Percentiles rank a stretch among this genome's conserved stretches.
Evolutionary conservation across 2,329 filamentous ascomycete genomes (phyloP).

Genomic region (Raffaelea arxii): DNA sequence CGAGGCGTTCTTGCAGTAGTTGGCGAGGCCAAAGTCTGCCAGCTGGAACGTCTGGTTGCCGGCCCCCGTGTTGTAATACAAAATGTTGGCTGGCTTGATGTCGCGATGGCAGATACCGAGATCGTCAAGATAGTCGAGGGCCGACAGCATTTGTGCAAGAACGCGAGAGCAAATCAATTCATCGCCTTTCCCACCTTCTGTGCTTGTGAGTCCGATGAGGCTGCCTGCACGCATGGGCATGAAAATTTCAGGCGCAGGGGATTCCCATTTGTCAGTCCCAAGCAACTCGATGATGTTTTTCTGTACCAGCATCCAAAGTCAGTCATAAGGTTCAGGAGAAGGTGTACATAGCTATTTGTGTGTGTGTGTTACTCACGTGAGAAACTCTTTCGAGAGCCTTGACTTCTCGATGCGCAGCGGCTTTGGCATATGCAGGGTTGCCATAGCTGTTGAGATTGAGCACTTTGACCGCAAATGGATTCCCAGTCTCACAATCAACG

Average conservation of each 20-base stretch:
- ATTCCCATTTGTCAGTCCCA: no score
- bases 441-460: no score
- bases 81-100: background rate
- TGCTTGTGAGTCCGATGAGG: background rate
- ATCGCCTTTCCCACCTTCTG: background rate
- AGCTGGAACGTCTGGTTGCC: background rate
- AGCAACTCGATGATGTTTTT: background rate
- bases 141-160: background rate
- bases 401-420: no score
- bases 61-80: background rate
- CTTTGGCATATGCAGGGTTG: no score
- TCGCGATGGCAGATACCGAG: background rate
- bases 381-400: no score
- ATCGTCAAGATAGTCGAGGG: background rate
- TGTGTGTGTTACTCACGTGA: no score
- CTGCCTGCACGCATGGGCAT: background rate
- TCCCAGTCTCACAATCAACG: no score
- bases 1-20: background rate
- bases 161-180: background rate
- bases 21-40: background rate
- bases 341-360: no score
- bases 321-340: no score
- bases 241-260: background rate
- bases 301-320: no score
- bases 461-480: no score